Percentiles rank a stretch among this genome's conserved stretches.
These are phyloP conservation scores for Metarhizium guizhouense DNA, from an alignment of 2,329 filamentous ascomycete species.

Conservation along the genomic window DNA sequence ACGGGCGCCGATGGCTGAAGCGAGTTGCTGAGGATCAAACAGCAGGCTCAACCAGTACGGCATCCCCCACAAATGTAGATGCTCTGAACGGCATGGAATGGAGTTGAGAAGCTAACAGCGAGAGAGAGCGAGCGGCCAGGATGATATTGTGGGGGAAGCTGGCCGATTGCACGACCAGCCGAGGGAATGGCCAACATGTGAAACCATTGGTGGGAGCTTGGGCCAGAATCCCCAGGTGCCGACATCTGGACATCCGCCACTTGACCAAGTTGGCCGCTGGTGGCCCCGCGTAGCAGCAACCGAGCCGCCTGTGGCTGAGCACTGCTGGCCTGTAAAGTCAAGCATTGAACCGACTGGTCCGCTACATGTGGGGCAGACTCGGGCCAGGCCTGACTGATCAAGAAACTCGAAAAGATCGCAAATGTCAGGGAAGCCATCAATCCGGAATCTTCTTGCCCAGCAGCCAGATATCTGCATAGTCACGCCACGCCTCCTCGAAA, in stretches of 20 bases:
- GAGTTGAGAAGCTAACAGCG: neutral
- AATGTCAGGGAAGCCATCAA: too few relatives aligned
- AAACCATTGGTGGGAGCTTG: neutral
- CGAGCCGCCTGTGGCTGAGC: too few relatives aligned
- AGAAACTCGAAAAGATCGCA: too few relatives aligned
- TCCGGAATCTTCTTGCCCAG: too few relatives aligned
- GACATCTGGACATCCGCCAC: too few relatives aligned
- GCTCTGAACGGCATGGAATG: neutral
- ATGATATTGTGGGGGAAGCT: neutral
- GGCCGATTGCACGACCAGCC: constrained; percentile 2
- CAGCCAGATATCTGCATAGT: neutral
- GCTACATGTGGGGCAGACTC: too few relatives aligned
- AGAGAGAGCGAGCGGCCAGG: neutral
- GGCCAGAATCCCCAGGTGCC: neutral
- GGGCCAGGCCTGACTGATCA: too few relatives aligned
- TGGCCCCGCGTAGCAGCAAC: too few relatives aligned
- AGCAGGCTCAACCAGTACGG: neutral
- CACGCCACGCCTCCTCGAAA: neutral
- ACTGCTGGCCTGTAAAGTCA: too few relatives aligned
- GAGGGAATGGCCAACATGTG: constrained; percentile 6
- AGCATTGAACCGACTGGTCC: too few relatives aligned
- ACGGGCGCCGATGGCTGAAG: neutral
- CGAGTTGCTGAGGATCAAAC: neutral
- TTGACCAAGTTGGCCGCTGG: neutral
- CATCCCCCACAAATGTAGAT: neutral